Evolutionary conservation across 2,329 filamentous ascomycete genomes (phyloP), one percentile per base, ranked within the genome.

Genomic region (Diaporthe aspalathi): DNA sequence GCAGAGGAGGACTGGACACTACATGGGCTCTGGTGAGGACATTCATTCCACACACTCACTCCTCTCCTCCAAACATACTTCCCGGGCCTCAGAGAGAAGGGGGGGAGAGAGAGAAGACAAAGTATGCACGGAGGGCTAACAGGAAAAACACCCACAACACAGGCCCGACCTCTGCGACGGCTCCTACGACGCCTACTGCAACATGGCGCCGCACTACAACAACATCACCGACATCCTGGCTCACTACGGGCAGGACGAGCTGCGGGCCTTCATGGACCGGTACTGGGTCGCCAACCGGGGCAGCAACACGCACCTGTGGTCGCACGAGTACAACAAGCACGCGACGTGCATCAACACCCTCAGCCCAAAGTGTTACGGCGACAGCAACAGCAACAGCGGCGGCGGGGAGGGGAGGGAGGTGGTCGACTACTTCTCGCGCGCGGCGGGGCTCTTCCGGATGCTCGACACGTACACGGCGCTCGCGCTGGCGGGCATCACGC

Each of bases 301-400:
- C 32, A 77, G 79, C 27, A 84, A 84, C 74, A 77, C 81, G 40
- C 79, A 81, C 67, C 78, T 93, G 76, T 93, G 91, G 91, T 85
- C 88, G 75, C 90, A 92, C 80, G 91, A 93, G 78, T 93, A 90
- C 88, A 85, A 86, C 79, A 93, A 92, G 79, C 91, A 93, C 79
- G 92, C 89, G 40, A 93, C 91, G 16, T 93, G 92, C 81, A 89
- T 93, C 76, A 90, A 88, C 77, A 93, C 92, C 0, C 86, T 93
- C 56, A 82, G 90, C 2, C 87, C 90, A 0, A 77, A 81, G 24
- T 93, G 92, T 84, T 93, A 93, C 81, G 82, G 83, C 47, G 81
- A 86, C 70, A n/a, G n/a, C n/a, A n/a, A n/a, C n/a, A n/a, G n/a
- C n/a, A n/a, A n/a, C n/a, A n/a, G n/a, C n/a, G 87, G 88, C 78